Conservation (phyloP, 495 filamentous ascomycete species). For the Parathielavia hyrcaniae region DNA sequence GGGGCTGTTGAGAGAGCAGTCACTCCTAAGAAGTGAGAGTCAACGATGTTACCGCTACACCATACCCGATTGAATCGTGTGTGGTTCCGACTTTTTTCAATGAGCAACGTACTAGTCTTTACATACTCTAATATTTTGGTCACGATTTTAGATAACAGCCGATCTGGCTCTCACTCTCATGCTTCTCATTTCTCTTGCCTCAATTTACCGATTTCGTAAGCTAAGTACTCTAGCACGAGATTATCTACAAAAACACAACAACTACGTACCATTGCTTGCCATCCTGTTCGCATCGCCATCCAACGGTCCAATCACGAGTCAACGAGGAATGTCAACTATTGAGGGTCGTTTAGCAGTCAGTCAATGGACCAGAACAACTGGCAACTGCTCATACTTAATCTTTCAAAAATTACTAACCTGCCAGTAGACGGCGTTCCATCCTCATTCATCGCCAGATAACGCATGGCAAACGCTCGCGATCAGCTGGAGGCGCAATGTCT, state of each 20-base stretch:
- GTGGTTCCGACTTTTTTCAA: conserved; percentile 14
- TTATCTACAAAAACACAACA: no score
- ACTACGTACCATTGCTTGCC: no score
- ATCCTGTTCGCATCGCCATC: no score
- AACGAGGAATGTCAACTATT: neutral
- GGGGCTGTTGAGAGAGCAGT: conserved; percentile 17
- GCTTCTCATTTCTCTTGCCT: no score
- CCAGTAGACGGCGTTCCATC: neutral
- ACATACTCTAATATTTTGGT: no score
- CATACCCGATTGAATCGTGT: conserved; percentile 19
- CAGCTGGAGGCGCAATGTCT: conserved; percentile 16
- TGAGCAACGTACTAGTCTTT: no score
- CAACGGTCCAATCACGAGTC: no score
- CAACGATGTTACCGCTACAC: conserved; percentile 24
- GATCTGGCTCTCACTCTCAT: no score
- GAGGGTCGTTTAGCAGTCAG: neutral
- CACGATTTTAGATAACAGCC: no score
- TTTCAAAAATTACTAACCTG: neutral
- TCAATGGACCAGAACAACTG: neutral
- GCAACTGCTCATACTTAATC: neutral
- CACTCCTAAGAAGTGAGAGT: conserved; percentile 18
- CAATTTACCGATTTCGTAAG: no score
- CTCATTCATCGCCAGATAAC: neutral
- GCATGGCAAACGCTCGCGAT: neutral
- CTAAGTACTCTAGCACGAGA: no score